Evolutionary conservation across 768 basidiomycete species (phyloP).

Genomic region (Hortiboletus campestris): DNA sequence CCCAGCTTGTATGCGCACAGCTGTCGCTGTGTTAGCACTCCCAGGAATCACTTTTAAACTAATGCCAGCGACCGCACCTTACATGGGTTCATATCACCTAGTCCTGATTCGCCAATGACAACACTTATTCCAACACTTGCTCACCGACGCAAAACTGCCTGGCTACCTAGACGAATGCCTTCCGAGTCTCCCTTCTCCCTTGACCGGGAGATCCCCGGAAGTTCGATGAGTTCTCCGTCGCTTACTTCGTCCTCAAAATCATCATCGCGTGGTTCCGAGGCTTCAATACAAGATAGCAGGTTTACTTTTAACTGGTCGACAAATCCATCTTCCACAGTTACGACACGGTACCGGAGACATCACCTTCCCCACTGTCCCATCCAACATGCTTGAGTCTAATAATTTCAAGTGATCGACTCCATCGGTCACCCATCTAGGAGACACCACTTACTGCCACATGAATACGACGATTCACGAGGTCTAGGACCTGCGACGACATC

Average conservation of each 20-base stretch:
- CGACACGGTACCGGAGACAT: background rate
- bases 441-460: background rate
- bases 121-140: constrained; percentile 10
- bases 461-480: background rate
- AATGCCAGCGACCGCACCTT: constrained; percentile 3
- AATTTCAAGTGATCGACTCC: background rate
- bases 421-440: background rate
- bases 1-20: constrained; percentile 12
- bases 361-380: background rate
- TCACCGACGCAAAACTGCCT: constrained; percentile 18
- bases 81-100: constrained; percentile 19
- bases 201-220: background rate
- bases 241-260: background rate
- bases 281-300: background rate
- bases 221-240: background rate
- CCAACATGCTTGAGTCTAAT: background rate
- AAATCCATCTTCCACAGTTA: background rate
- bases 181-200: background rate
- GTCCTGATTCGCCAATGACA: constrained; percentile 11
- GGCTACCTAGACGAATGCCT: constrained; percentile 29
- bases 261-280: background rate
- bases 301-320: background rate
- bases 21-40: background rate
- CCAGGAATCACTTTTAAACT: background rate
- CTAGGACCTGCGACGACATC: background rate